phyloP scores from a whole-genome alignment of 805 yeast genomes.

The Yamadazyma akitaensis region DNA sequence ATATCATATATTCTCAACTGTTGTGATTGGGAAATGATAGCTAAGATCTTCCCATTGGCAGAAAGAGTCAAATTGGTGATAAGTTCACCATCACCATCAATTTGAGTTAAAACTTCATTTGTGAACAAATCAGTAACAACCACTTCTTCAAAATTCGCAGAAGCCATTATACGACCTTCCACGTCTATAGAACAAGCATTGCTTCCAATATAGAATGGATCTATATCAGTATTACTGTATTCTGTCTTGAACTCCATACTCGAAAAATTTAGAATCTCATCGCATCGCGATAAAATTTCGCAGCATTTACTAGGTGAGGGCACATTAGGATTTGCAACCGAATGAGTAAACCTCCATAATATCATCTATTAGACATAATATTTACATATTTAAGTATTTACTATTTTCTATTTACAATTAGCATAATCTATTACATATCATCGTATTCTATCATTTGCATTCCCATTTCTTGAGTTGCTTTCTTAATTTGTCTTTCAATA shows the following conservation, averaged over 20 bases:
- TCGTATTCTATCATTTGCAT: conserved; percentile 19
- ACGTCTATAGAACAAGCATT: conserved; percentile 65
- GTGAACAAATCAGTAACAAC: conserved; percentile 62
- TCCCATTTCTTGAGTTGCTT: conserved; percentile 43
- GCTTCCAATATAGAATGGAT: conserved; percentile 87
- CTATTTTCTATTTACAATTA: background rate
- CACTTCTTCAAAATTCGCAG: conserved; percentile 76
- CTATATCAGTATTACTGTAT: conserved; percentile 48
- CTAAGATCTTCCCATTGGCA: conserved; percentile 68
- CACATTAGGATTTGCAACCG: background rate
- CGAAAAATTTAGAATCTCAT: conserved; percentile 5
- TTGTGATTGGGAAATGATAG: conserved; percentile 79
- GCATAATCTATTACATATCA: background rate
- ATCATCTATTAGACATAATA: too few relatives aligned
- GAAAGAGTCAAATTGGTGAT: conserved; percentile 74
- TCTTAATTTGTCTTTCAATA: conserved; percentile 41
- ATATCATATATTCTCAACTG: conserved; percentile 65
- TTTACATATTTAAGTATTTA: background rate
- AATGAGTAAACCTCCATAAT: background rate
- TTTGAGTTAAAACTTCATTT: conserved; percentile 52
- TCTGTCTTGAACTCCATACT: conserved; percentile 35
- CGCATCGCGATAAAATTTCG: conserved; percentile 5
- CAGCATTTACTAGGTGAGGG: background rate
- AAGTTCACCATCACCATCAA: conserved; percentile 83
- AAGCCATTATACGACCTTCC: conserved; percentile 65